A percentile compares a stretch with the other conserved stretches of the same genome.
These are phyloP conservation scores for Fusarium staphyleae DNA, from an alignment of 2,329 filamentous ascomycete genomes.

Conservation along the genomic window DNA sequence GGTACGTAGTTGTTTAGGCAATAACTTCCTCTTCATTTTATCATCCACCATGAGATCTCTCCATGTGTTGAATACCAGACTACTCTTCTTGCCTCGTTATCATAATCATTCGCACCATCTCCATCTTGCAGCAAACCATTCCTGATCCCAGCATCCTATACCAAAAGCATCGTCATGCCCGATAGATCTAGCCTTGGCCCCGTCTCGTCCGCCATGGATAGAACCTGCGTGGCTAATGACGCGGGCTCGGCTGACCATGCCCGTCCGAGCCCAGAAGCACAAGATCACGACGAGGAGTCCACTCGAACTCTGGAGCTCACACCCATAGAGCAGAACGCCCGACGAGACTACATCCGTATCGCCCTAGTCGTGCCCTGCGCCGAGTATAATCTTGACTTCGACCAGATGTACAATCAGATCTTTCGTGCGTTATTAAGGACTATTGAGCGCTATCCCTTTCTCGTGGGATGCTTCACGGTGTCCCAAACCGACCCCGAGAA, in stretches of 20 bases:
- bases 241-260: neutral
- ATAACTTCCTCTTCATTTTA: too few species aligned
- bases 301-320: slow-evolving; percentile 17
- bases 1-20: too few species aligned
- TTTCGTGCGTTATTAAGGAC: slow-evolving; percentile 7
- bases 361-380: slow-evolving; percentile 14
- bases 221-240: neutral
- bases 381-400: neutral
- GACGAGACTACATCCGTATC: slow-evolving; percentile 26
- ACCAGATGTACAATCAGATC: neutral
- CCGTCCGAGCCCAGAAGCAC: neutral
- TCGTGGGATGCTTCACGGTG: slow-evolving; percentile 16
- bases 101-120: neutral
- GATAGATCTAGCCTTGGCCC: neutral
- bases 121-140: neutral
- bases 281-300: neutral
- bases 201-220: slow-evolving; percentile 1
- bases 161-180: neutral
- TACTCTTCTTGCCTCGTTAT: neutral
- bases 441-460: slow-evolving; percentile 25
- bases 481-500: neutral
- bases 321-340: slow-evolving; percentile 24
- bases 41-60: too few species aligned
- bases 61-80: too few species aligned
- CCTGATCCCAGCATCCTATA: neutral